A percentile compares a stretch with the other conserved stretches of the same genome.
These are phyloP conservation scores for Diophrys appendiculata DNA, from an alignment of 73 alveolate genomes.

Conservation along the genomic window DNA sequence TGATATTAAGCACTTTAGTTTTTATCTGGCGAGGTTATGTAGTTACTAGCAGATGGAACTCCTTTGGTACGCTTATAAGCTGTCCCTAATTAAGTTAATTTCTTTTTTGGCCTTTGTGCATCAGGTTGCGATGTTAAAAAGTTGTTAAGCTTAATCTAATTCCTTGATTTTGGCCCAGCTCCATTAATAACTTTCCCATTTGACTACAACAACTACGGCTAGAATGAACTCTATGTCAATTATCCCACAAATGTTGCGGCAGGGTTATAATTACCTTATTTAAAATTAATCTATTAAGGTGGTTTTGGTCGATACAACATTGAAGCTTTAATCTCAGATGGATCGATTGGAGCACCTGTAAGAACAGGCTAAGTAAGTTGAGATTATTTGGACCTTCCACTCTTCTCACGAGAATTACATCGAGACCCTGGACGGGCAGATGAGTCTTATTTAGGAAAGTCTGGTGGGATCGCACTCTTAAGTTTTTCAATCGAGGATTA, in stretches of 20 bases:
- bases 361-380: too few relatives aligned
- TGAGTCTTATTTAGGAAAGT: not conserved
- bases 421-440: not conserved
- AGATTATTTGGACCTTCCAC: too few relatives aligned
- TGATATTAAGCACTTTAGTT: too few relatives aligned
- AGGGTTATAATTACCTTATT: not conserved
- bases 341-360: not conserved
- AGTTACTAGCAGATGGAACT: too few relatives aligned
- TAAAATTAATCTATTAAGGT: too few relatives aligned
- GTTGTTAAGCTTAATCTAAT: not conserved
- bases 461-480: not conserved
- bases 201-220: too few relatives aligned
- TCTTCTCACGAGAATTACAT: not conserved
- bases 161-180: not conserved
- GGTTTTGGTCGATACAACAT: not conserved
- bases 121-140: not conserved
- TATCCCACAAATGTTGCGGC: not conserved
- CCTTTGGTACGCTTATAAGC: not conserved
- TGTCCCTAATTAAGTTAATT: not conserved
- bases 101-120: not conserved
- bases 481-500: not conserved
- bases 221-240: too few relatives aligned
- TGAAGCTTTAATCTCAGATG: not conserved
- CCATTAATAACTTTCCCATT: too few relatives aligned
- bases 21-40: too few relatives aligned